phyloP scores from a whole-genome alignment of 2,329 filamentous ascomycete species.

The Daldinia sp. region DNA sequence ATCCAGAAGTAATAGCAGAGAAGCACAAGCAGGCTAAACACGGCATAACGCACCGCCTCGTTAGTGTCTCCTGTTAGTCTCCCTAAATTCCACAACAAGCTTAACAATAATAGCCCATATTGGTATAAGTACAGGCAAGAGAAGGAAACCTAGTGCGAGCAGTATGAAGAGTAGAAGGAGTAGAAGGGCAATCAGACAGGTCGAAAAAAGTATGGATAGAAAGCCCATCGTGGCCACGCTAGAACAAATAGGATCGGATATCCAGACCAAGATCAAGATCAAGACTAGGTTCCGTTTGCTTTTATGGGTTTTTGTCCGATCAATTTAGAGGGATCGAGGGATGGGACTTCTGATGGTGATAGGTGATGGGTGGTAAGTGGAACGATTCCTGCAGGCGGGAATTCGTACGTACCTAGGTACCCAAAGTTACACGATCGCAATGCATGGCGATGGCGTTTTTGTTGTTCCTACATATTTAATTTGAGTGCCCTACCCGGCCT shows the following conservation, averaged over 20 bases:
- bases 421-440: conserved; percentile 1
- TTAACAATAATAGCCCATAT: background rate
- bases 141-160: conserved; percentile 2
- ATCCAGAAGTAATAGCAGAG: background rate
- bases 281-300: too few species aligned
- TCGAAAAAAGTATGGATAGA: background rate
- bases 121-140: conserved; percentile 11
- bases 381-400: too few species aligned
- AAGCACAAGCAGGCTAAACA: background rate
- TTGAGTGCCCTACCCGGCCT: too few species aligned
- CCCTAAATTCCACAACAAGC: conserved; percentile 1
- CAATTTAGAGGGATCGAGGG: background rate
- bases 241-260: background rate
- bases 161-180: conserved; percentile 5
- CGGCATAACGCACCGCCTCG: conserved; percentile 33
- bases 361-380: background rate
- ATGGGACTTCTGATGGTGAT: background rate
- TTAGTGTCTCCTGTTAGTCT: conserved; percentile 35
- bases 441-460: conserved; percentile 22
- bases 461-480: too few species aligned
- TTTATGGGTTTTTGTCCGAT: too few species aligned
- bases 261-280: too few species aligned
- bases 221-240: background rate
- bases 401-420: too few species aligned
- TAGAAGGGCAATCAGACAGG: background rate